Evolutionary conservation across 1,284 basidiomycete genomes (phyloP).

Genomic region (Kwoniella shivajii): DNA sequence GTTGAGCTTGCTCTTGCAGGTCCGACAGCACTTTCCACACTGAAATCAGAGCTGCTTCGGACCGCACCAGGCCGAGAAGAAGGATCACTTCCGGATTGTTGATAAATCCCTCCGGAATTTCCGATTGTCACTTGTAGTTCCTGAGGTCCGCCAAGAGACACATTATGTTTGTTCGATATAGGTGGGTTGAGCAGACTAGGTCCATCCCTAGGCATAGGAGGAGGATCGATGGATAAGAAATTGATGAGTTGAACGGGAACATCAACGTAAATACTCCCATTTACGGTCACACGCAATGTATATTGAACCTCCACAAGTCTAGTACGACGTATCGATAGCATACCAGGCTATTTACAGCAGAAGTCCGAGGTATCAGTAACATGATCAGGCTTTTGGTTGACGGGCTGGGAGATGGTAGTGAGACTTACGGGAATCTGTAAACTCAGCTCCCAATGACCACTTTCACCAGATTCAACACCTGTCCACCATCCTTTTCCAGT

Average conservation of each 20-base stretch:
- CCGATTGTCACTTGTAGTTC: conserved; percentile 8
- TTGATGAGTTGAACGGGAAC: conserved; percentile 52
- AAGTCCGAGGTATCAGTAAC: background rate
- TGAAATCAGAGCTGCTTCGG: conserved; percentile 12
- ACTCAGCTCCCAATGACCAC: conserved; percentile 61
- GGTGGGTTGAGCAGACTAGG: conserved; percentile 7
- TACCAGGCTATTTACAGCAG: conserved; percentile 61
- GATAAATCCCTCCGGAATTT: conserved; percentile 8
- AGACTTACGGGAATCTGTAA: conserved; percentile 70
- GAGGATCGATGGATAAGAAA: conserved; percentile 54
- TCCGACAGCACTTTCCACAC: conserved; percentile 9
- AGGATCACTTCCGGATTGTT: background rate
- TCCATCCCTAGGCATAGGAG: conserved; percentile 45
- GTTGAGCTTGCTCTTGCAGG: conserved; percentile 41
- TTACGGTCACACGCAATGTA: conserved; percentile 69
- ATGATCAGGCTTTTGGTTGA: background rate
- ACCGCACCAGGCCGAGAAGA: background rate
- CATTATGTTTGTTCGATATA: conserved; percentile 2
- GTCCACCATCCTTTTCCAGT: conserved; percentile 87
- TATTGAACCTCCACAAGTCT: conserved; percentile 80
- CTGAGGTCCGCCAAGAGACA: background rate
- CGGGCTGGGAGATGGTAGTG: too few relatives aligned
- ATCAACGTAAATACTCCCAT: conserved; percentile 62
- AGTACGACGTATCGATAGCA: conserved; percentile 72
- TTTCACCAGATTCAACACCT: conserved; percentile 69